These are phyloP conservation scores for Thielaviopsis euricoi DNA, from an alignment of 2,329 filamentous ascomycete genomes.

Conservation along the genomic window DNA sequence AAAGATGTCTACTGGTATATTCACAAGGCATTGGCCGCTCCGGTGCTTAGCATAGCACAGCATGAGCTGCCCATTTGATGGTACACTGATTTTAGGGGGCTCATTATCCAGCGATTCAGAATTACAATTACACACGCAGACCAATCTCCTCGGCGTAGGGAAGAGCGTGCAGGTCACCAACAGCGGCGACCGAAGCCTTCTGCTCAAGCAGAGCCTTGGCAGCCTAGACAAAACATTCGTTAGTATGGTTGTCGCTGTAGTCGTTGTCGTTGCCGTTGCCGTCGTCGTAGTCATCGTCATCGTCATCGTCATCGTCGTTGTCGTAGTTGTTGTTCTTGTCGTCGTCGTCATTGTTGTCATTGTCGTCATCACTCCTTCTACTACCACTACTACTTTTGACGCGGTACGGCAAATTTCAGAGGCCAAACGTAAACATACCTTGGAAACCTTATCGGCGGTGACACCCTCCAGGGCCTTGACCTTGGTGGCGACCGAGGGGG, in stretches of 20 bases:
- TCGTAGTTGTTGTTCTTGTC: too few species aligned
- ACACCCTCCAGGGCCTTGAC: constrained; percentile 68
- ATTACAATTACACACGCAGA: constrained; percentile 63
- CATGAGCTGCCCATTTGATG: constrained; percentile 11
- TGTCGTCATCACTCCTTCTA: neutral
- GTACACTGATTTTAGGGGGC: constrained; percentile 13
- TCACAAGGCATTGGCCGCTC: constrained; percentile 24
- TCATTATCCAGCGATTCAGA: constrained; percentile 12
- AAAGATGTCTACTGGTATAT: constrained; percentile 28
- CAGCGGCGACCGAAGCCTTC: constrained; percentile 77
- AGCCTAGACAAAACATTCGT: constrained; percentile 38
- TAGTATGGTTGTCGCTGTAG: too few species aligned
- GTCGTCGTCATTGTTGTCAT: too few species aligned
- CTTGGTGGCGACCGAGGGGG: constrained; percentile 68
- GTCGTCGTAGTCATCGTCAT: too few species aligned
- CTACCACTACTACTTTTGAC: neutral
- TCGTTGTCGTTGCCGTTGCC: too few species aligned
- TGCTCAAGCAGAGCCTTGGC: constrained; percentile 75
- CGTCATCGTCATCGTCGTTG: too few species aligned
- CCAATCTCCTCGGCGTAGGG: constrained; percentile 91
- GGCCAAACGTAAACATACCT: neutral
- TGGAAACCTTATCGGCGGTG: constrained; percentile 54
- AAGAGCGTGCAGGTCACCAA: constrained; percentile 81
- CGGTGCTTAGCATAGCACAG: constrained; percentile 5
- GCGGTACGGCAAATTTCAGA: neutral